These are phyloP conservation scores for Exserohilum rostratum DNA, from an alignment of 2,329 filamentous ascomycete genomes.

Conservation along the genomic window DNA sequence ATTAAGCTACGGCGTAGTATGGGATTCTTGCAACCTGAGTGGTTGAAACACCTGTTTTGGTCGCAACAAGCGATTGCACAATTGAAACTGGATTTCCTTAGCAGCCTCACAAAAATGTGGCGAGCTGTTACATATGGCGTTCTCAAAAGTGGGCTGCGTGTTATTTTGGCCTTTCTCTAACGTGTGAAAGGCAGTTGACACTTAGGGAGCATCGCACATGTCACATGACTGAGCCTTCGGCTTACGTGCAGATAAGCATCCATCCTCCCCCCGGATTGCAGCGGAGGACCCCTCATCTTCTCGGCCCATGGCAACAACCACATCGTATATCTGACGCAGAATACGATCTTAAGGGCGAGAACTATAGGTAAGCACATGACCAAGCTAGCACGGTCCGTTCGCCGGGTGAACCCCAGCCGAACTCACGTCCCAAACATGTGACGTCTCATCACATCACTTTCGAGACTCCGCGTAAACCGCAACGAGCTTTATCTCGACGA, in stretches of 20 bases:
- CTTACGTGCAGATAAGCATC: too few relatives aligned
- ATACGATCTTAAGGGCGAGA: too few relatives aligned
- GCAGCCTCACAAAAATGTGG: neutral
- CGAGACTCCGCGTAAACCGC: slow-evolving; percentile 1
- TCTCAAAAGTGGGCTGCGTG: neutral
- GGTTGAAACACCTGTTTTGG: too few relatives aligned
- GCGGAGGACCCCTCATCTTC: too few relatives aligned
- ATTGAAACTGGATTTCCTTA: neutral
- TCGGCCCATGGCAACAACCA: too few relatives aligned
- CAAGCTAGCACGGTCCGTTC: neutral
- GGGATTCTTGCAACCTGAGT: neutral
- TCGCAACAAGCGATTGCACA: too few relatives aligned
- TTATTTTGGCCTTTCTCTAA: neutral
- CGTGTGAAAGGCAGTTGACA: neutral
- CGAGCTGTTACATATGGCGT: neutral
- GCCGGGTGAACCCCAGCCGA: slow-evolving; percentile 7
- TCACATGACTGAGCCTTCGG: too few relatives aligned
- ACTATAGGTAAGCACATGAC: neutral
- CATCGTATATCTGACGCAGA: too few relatives aligned
- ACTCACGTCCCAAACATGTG: slow-evolving; percentile 22
- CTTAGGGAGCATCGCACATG: too few relatives aligned
- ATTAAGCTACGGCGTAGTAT: neutral
- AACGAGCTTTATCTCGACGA: neutral
- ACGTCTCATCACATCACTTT: slow-evolving; percentile 19
- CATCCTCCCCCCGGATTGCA: too few relatives aligned